Evolutionary conservation across 225 moss, liverwort and hornwort genomes (phyloP).

Genomic region (Pleurozium schreberi): DNA sequence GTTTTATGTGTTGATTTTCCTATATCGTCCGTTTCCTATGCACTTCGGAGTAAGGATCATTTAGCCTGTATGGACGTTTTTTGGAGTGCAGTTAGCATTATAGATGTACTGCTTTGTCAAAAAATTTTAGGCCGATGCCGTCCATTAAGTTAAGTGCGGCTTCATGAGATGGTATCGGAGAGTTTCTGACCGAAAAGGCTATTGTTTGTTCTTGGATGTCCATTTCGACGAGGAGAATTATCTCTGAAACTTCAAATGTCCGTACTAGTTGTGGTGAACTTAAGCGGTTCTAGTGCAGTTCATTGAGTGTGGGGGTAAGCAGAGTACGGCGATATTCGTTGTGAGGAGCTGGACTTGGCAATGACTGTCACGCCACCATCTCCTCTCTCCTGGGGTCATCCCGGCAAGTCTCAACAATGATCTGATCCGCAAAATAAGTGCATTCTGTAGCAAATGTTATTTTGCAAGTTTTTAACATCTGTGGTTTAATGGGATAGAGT

Average conservation of each 20-base stretch:
- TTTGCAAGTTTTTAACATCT: too few relatives aligned
- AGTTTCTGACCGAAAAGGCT: background rate
- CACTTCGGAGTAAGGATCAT: too few relatives aligned
- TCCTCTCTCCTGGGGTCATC: background rate
- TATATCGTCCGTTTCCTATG: background rate
- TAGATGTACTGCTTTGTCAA: accelerated
- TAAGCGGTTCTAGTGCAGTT: background rate
- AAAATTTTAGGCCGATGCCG: accelerated
- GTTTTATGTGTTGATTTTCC: too few relatives aligned
- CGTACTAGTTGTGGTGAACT: too few relatives aligned
- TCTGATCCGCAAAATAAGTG: accelerated
- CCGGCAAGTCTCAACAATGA: background rate
- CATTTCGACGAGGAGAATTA: accelerated
- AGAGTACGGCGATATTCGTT: too few relatives aligned
- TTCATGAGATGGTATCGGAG: background rate
- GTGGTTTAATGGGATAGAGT: background rate
- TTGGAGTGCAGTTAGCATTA: too few relatives aligned
- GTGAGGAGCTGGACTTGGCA: background rate
- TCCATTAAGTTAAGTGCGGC: accelerated
- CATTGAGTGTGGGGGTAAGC: background rate
- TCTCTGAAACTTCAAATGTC: accelerated
- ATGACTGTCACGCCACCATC: accelerated
- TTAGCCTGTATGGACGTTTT: background rate
- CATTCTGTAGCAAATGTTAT: accelerated
- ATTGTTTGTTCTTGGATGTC: too few relatives aligned